A percentile compares a stretch with the other conserved stretches of the same genome.
phyloP scores from a whole-genome alignment of 768 basidiomycete species.

The Leucosporidium yakuticum region DNA sequence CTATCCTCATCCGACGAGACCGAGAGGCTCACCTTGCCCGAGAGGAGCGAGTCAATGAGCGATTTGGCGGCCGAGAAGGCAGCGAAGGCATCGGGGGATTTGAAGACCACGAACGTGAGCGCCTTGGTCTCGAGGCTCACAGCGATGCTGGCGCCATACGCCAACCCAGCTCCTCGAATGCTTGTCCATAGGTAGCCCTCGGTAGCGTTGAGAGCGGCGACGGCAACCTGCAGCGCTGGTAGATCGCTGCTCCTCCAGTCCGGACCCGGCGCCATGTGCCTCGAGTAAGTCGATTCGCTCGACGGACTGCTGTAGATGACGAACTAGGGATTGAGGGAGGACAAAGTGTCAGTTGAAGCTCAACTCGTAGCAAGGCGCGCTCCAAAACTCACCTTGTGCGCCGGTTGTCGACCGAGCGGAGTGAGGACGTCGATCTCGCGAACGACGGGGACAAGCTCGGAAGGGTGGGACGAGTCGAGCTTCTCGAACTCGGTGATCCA shows the following conservation, averaged over 20 bases:
- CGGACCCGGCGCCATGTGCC: slow-evolving; percentile 69
- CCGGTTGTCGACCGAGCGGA: slow-evolving; percentile 64
- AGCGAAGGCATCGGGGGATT: slow-evolving; percentile 47
- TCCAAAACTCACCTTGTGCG: slow-evolving; percentile 55
- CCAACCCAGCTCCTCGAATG: slow-evolving; percentile 88
- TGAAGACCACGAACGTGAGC: slow-evolving; percentile 5
- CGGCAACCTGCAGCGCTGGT: slow-evolving; percentile 70
- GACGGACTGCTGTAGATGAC: slow-evolving; percentile 82
- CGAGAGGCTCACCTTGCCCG: slow-evolving; percentile 63
- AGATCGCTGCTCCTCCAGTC: slow-evolving; percentile 68
- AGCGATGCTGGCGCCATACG: slow-evolving; percentile 48
- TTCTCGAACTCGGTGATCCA: slow-evolving; percentile 67
- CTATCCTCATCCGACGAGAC: too few relatives aligned
- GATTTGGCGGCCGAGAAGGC: slow-evolving; percentile 75
- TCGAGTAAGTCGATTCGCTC: slow-evolving; percentile 88
- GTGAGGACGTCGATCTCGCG: slow-evolving; percentile 64
- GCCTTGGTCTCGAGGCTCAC: slow-evolving; percentile 30
- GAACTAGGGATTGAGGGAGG: slow-evolving; percentile 51
- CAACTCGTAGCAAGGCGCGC: too few relatives aligned
- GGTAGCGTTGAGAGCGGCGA: slow-evolving; percentile 81
- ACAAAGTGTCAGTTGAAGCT: background rate
- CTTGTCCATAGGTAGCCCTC: slow-evolving; percentile 90
- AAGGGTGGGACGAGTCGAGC: slow-evolving; percentile 52
- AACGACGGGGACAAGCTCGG: slow-evolving; percentile 60
- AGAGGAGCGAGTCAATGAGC: slow-evolving; percentile 69